Evolutionary conservation across 805 yeast species (phyloP).

Genomic region (Starmerella powellii): DNA sequence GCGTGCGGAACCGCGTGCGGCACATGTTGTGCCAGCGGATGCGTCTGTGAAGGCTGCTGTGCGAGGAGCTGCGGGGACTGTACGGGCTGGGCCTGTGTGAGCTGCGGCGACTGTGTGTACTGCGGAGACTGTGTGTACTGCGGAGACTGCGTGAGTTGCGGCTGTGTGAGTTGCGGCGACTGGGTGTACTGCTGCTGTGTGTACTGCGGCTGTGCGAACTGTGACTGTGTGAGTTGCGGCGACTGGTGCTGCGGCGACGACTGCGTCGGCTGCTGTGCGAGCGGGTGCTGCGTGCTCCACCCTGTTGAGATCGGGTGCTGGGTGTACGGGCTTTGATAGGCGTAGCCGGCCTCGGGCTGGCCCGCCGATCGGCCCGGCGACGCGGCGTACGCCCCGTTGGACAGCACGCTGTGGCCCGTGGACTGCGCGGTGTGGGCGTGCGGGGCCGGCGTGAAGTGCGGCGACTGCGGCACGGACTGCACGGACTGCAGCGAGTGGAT

Average conservation of each 20-base stretch:
- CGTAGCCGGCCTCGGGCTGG: too few species aligned
- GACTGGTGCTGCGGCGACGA: neutral
- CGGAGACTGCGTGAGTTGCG: neutral
- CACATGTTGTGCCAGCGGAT: neutral
- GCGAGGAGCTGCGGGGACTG: neutral
- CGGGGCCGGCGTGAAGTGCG: neutral
- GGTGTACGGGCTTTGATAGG: neutral
- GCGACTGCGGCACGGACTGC: neutral
- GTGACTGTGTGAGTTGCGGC: neutral
- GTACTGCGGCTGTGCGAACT: neutral
- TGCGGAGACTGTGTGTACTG: constrained; percentile 1
- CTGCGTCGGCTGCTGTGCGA: neutral
- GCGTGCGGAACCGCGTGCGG: constrained; percentile 1
- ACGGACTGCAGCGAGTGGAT: neutral
- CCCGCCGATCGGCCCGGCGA: too few species aligned
- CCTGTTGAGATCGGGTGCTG: neutral
- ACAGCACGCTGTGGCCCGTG: too few species aligned
- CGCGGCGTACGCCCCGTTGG: too few species aligned
- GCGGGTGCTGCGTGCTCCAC: neutral
- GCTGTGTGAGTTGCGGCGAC: neutral
- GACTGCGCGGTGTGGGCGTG: constrained; percentile 1
- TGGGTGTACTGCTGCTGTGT: neutral
- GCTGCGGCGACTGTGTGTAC: neutral
- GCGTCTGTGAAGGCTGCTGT: neutral
- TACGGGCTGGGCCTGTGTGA: constrained; percentile 1